Evolutionary conservation across 192 early-diverging fungal species (phyloP).

Genomic region (Backusella sp.): DNA sequence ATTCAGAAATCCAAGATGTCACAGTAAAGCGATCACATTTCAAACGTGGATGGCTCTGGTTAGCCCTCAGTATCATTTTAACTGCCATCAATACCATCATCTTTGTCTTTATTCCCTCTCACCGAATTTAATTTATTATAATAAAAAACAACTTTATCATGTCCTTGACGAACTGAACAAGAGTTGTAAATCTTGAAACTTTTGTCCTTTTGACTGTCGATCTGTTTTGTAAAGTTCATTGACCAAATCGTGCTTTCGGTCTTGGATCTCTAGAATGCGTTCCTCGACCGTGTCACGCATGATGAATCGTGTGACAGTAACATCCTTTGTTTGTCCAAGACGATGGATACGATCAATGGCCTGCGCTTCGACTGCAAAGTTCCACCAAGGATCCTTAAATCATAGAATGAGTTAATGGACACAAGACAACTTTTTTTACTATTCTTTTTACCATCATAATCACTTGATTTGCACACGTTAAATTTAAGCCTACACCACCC

Average conservation of each 20-base stretch:
- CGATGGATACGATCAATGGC: slow-evolving; percentile 85
- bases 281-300: slow-evolving; percentile 50
- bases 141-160: not conserved
- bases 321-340: slow-evolving; percentile 66
- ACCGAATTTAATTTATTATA: slow-evolving; percentile 11
- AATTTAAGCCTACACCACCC: slow-evolving; percentile 77
- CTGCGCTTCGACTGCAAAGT: slow-evolving; percentile 74
- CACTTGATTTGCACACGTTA: slow-evolving; percentile 69
- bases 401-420: not conserved
- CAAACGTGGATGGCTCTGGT: slow-evolving; percentile 21
- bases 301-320: slow-evolving; percentile 31
- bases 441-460: slow-evolving; percentile 56
- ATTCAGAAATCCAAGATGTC: slow-evolving; percentile 19
- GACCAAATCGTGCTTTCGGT: slow-evolving; percentile 50
- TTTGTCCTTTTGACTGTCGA: slow-evolving; percentile 37
- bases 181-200: slow-evolving; percentile 48
- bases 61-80: not conserved
- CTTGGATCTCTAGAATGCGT: slow-evolving; percentile 52
- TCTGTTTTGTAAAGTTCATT: slow-evolving; percentile 49
- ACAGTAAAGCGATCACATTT: slow-evolving; percentile 13
- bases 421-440: no score
- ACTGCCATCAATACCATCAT: slow-evolving; percentile 18
- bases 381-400: slow-evolving; percentile 75
- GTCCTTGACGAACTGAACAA: slow-evolving; percentile 35
- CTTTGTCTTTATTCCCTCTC: slow-evolving; percentile 27